Conservation (phyloP, 371 early-diverging fungal genomes). For the Chytridium lagenaria region DNA sequence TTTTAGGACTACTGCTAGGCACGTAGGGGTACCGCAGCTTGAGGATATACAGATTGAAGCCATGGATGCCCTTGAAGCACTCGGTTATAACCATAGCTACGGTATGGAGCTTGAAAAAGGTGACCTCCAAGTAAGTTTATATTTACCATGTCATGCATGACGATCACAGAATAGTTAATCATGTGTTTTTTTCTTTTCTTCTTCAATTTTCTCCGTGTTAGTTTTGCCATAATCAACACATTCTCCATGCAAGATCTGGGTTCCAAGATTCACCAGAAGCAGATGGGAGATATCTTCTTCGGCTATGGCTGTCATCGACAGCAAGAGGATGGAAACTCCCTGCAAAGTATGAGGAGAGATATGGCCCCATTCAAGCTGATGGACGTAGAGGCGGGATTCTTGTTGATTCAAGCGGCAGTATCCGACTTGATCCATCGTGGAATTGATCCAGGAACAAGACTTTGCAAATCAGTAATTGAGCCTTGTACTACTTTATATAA, state of each 20-base stretch:
- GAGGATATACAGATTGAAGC: background rate
- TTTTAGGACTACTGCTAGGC: slow-evolving; percentile 4
- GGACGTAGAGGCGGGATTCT: slow-evolving; percentile 3
- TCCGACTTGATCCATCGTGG: no score
- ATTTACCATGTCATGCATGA: no score
- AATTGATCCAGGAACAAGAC: no score
- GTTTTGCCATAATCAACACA: slow-evolving; percentile 15
- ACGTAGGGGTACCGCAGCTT: slow-evolving; percentile 5
- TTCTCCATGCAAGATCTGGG: slow-evolving; percentile 8
- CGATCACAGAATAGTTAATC: no score
- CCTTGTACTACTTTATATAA: no score
- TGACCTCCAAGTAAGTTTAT: slow-evolving; percentile 9
- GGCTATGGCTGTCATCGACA: slow-evolving; percentile 14
- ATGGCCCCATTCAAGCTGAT: slow-evolving; percentile 8
- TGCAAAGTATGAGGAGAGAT: background rate
- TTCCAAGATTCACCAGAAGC: background rate
- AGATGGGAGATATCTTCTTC: background rate
- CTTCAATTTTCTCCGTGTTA: no score
- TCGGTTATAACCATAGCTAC: background rate
- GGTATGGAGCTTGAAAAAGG: background rate
- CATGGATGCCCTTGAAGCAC: slow-evolving; percentile 18
- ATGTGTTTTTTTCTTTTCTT: no score
- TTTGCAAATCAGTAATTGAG: no score
- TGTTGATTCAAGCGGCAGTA: background rate
- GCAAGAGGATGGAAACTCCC: slow-evolving; percentile 6